These are phyloP conservation scores for Kondoa malvinella DNA, from an alignment of 768 basidiomycete genomes.

Conservation along the genomic window DNA sequence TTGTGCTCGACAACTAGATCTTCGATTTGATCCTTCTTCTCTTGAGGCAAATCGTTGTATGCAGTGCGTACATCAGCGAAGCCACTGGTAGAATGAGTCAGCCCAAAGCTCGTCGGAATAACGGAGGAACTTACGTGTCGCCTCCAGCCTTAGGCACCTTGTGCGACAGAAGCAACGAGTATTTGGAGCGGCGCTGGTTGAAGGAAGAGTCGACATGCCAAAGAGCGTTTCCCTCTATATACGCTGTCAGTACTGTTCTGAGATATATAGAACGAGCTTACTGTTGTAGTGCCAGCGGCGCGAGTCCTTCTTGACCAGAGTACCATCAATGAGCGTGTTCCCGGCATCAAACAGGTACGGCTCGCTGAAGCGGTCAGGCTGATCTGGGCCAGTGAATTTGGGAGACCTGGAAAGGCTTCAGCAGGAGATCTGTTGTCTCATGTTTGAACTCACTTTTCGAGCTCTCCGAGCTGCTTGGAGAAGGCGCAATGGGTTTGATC, in stretches of 20 bases:
- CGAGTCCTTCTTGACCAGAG: slow-evolving; percentile 16
- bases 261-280: background rate
- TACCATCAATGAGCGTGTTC: slow-evolving; percentile 26
- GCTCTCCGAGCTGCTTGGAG: slow-evolving; percentile 25
- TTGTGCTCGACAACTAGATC: slow-evolving; percentile 24
- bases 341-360: slow-evolving; percentile 28
- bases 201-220: slow-evolving; percentile 27
- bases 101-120: background rate
- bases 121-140: slow-evolving; percentile 16
- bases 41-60: slow-evolving; percentile 26
- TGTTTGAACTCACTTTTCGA: slow-evolving; percentile 16
- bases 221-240: slow-evolving; percentile 25
- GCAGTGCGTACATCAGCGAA: slow-evolving; percentile 28
- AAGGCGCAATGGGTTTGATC: slow-evolving; percentile 27
- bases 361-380: slow-evolving; percentile 20
- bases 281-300: slow-evolving; percentile 24
- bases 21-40: slow-evolving; percentile 24
- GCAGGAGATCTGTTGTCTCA: background rate
- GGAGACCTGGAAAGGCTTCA: slow-evolving; percentile 11
- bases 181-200: slow-evolving; percentile 26
- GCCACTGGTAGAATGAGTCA: slow-evolving; percentile 5
- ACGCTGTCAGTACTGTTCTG: slow-evolving; percentile 6
- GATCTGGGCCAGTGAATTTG: slow-evolving; percentile 24
- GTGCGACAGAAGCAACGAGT: slow-evolving; percentile 28
- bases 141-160: slow-evolving; percentile 27